Conservation (phyloP, 768 basidiomycete genomes). For the Agaricus sinodeliciosus region DNA sequence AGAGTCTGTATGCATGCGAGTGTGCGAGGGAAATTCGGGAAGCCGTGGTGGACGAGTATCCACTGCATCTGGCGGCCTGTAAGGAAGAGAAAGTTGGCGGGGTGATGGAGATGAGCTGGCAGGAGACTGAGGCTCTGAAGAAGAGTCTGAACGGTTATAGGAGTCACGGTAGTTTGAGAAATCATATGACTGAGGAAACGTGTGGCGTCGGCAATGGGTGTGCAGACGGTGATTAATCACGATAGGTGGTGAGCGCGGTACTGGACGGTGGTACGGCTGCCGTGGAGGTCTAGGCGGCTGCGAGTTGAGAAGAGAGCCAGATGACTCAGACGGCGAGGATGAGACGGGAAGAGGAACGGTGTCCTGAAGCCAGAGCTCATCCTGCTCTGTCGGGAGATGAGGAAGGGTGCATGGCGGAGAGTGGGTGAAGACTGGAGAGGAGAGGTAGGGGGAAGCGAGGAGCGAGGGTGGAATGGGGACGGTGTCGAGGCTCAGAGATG, state of each 20-base stretch:
- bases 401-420: conserved; percentile 19
- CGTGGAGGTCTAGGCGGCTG: neutral
- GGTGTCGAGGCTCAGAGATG: conserved; percentile 28
- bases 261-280: conserved; percentile 1
- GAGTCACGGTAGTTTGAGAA: neutral
- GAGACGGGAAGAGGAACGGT: conserved; percentile 39
- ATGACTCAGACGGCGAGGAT: conserved; percentile 9
- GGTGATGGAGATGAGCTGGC: neutral
- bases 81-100: too few species aligned
- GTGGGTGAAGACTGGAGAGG: conserved; percentile 42
- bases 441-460: conserved; percentile 46
- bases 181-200: neutral
- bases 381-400: conserved; percentile 38
- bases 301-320: conserved; percentile 2
- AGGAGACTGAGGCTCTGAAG: neutral
- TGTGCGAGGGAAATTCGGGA: neutral
- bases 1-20: neutral
- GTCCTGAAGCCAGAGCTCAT: conserved; percentile 60
- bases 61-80: too few species aligned
- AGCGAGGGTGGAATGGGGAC: conserved; percentile 57
- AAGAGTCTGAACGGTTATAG: neutral
- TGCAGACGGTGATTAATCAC: neutral
- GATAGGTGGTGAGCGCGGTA: conserved; percentile 10
- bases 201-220: neutral
- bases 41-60: neutral